These are phyloP conservation scores for Solanum chacoense DNA, from an alignment of 305 asterid genomes.

Conservation along the genomic window DNA sequence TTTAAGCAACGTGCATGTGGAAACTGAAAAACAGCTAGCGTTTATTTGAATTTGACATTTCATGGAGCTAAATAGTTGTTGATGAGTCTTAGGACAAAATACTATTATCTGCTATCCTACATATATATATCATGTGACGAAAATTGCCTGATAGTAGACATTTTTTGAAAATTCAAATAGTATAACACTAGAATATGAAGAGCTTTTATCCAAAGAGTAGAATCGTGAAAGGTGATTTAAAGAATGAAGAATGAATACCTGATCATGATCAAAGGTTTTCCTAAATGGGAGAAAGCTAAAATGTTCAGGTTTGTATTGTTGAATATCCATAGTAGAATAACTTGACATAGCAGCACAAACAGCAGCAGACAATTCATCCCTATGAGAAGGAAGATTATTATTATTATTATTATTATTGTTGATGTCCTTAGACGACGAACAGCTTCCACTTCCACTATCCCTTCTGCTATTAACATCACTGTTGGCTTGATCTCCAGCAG, in stretches of 20 bases:
- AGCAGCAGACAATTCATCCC: slow-evolving; percentile 46
- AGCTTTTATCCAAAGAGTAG: background rate
- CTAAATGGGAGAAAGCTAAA: slow-evolving; percentile 61
- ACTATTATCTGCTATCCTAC: background rate
- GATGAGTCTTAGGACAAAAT: background rate
- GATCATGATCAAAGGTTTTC: slow-evolving; percentile 48
- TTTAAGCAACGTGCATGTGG: slow-evolving; percentile 33
- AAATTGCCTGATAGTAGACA: background rate
- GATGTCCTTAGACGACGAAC: slow-evolving; percentile 45
- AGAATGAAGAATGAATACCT: slow-evolving; percentile 31
- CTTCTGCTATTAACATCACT: slow-evolving; percentile 18
- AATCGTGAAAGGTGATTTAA: background rate
- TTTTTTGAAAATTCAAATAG: background rate
- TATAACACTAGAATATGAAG: background rate
- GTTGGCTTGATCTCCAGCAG: slow-evolving; percentile 10
- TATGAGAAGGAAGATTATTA: slow-evolving; percentile 12
- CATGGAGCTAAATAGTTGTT: background rate
- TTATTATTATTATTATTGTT: slow-evolving; percentile 12
- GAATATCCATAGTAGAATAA: slow-evolving; percentile 48
- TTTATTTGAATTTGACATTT: background rate
- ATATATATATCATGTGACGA: background rate
- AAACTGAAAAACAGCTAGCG: slow-evolving; percentile 14
- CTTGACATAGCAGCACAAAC: slow-evolving; percentile 34
- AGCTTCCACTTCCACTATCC: slow-evolving; percentile 39
- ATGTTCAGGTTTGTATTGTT: slow-evolving; percentile 59